Evolutionary conservation across 352 stramenopile genomes (phyloP).

Genomic region (Phytophthora aleatoria): DNA sequence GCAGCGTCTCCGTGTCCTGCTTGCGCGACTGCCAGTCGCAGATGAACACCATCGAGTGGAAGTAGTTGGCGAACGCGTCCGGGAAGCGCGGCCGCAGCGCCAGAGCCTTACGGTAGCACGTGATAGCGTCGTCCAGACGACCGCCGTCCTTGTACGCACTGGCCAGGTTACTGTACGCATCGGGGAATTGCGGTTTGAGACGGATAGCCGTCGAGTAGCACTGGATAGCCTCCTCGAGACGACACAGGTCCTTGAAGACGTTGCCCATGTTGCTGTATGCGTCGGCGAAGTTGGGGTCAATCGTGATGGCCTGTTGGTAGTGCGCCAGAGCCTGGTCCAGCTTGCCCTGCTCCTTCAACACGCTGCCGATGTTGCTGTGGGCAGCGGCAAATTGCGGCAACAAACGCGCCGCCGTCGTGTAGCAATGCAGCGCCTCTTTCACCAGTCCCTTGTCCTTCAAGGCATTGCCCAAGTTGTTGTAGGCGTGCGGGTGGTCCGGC

Average conservation of each 20-base stretch:
- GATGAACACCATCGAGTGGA: constrained; percentile 92
- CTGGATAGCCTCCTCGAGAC: constrained; percentile 88
- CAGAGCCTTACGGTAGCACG: constrained; percentile 93
- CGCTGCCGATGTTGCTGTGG: constrained; percentile 93
- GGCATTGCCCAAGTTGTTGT: constrained; percentile 94
- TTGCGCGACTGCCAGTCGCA: constrained; percentile 91
- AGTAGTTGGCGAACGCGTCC: constrained; percentile 93
- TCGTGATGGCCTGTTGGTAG: constrained; percentile 93
- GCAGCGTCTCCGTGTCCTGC: constrained; percentile 76
- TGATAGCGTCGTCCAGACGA: constrained; percentile 90
- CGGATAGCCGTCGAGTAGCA: constrained; percentile 92
- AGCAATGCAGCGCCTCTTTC: constrained; percentile 94
- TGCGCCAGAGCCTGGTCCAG: constrained; percentile 93
- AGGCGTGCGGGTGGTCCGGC: constrained; percentile 92
- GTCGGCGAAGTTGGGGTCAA: constrained; percentile 92
- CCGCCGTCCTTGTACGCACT: constrained; percentile 93
- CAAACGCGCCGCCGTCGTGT: constrained; percentile 89
- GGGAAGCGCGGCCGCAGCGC: constrained; percentile 89
- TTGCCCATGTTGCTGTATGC: constrained; percentile 96
- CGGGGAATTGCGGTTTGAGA: constrained; percentile 88
- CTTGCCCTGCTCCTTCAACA: constrained; percentile 95
- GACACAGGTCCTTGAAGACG: constrained; percentile 92
- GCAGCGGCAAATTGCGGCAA: constrained; percentile 93
- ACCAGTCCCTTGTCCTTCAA: constrained; percentile 93
- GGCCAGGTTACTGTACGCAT: constrained; percentile 93